Percentiles rank a stretch among this genome's conserved stretches.
Evolutionary conservation across 148 eudicot genomes (phyloP).

Genomic region (Oxyria digyna): DNA sequence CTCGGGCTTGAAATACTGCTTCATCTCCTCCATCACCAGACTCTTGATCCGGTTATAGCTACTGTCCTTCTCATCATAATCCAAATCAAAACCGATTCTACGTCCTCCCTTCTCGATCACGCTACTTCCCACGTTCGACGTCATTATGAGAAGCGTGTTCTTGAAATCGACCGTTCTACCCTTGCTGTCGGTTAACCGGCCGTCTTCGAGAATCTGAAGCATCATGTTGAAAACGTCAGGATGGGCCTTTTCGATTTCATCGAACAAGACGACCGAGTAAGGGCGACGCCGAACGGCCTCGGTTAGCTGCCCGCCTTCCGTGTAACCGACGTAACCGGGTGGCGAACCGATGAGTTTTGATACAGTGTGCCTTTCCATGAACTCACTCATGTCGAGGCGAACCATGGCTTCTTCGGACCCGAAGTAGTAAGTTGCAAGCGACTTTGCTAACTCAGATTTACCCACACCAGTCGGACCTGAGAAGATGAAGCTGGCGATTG

Average conservation of each 20-base stretch:
- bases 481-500: conserved; percentile 24
- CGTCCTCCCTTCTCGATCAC: conserved; percentile 13
- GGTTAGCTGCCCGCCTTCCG: conserved; percentile 15
- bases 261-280: conserved; percentile 10
- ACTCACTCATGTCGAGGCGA: conserved; percentile 17
- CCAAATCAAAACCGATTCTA: conserved; percentile 7
- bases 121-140: conserved; percentile 17
- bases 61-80: conserved; percentile 11
- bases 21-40: conserved; percentile 14
- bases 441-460: conserved; percentile 11
- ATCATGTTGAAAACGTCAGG: conserved; percentile 10
- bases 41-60: conserved; percentile 7
- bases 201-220: conserved; percentile 19
- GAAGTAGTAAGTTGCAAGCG: conserved; percentile 11
- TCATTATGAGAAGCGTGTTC: conserved; percentile 16
- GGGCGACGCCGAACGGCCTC: conserved; percentile 15
- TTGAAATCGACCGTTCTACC: conserved; percentile 15
- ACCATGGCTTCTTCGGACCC: conserved; percentile 18
- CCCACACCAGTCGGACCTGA: conserved; percentile 20
- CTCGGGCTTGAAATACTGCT: conserved; percentile 26
- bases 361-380: conserved; percentile 16
- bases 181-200: conserved; percentile 16
- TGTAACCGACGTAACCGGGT: conserved; percentile 15
- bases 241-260: conserved; percentile 17
- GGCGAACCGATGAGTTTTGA: conserved; percentile 17